Evolutionary conservation across 2,329 filamentous ascomycete species (phyloP).

Genomic region (Aspergillus versicolor): DNA sequence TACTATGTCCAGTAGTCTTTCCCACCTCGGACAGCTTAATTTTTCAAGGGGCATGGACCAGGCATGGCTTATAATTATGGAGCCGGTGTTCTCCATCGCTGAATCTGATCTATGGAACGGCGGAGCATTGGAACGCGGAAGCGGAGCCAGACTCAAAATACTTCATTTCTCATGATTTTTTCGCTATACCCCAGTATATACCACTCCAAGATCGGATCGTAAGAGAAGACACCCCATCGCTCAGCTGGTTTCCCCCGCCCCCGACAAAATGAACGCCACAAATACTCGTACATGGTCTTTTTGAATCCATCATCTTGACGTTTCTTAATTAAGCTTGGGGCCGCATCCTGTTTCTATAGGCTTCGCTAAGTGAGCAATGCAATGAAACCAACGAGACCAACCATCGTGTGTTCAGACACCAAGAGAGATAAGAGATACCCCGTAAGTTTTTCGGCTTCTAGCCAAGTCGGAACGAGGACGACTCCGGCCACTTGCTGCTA

Average conservation of each 20-base stretch:
- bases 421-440: not conserved
- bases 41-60: no score
- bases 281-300: constrained; percentile 9
- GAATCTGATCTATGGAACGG: not conserved
- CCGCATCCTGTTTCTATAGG: constrained; percentile 4
- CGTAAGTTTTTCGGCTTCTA: constrained; percentile 13
- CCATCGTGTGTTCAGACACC: not conserved
- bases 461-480: constrained; percentile 35
- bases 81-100: no score
- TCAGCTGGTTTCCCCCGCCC: not conserved
- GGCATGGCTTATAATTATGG: not conserved
- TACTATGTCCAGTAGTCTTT: no score
- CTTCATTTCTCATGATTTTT: not conserved
- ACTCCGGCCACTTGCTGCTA: constrained; percentile 41
- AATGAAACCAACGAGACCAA: constrained; percentile 4
- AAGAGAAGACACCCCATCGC: not conserved
- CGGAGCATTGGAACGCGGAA: not conserved
- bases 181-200: constrained; percentile 24
- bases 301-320: not conserved
- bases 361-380: constrained; percentile 2
- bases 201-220: constrained; percentile 5
- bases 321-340: not conserved
- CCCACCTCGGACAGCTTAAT: no score
- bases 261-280: not conserved
- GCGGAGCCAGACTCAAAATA: not conserved